A percentile compares a stretch with the other conserved stretches of the same genome.
phyloP scores from a whole-genome alignment of 345 rosid genomes.

The Physaria fendleri region DNA sequence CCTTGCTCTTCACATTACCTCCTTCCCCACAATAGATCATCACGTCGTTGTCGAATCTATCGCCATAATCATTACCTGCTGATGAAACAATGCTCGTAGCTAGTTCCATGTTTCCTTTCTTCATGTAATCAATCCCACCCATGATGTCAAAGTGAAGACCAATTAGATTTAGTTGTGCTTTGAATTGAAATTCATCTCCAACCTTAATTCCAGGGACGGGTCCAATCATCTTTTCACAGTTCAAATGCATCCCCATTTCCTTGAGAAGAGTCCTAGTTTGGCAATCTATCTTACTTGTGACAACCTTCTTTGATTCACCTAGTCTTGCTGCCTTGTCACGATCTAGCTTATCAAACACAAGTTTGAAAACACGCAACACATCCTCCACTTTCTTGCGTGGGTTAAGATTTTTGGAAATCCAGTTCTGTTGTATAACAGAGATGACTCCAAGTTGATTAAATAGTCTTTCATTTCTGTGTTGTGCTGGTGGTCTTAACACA shows the following conservation, averaged over 20 bases:
- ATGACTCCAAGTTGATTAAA: background rate
- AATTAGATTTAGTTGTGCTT: conserved; percentile 59
- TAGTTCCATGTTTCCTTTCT: conserved; percentile 31
- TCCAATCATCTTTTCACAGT: conserved; percentile 46
- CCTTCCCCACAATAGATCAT: conserved; percentile 73
- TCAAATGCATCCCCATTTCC: conserved; percentile 27
- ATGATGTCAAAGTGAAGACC: conserved; percentile 68
- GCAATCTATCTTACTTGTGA: background rate
- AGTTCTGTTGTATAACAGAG: background rate
- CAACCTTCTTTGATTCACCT: background rate
- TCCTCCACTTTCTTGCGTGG: background rate
- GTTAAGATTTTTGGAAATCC: background rate
- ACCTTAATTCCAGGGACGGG: conserved; percentile 73
- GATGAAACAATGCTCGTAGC: conserved; percentile 78
- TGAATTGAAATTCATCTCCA: conserved; percentile 75
- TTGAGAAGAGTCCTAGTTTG: background rate
- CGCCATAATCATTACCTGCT: conserved; percentile 54
- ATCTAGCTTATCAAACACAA: background rate
- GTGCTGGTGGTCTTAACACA: background rate
- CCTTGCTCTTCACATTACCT: conserved; percentile 47
- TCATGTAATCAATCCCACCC: conserved; percentile 70
- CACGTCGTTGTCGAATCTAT: conserved; percentile 43
- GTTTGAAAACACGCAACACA: background rate
- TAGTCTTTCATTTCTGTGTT: background rate
- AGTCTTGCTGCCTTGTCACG: background rate